Evolutionary conservation across 2,329 filamentous ascomycete genomes (phyloP).

Genomic region (Penicillium digitatum): DNA sequence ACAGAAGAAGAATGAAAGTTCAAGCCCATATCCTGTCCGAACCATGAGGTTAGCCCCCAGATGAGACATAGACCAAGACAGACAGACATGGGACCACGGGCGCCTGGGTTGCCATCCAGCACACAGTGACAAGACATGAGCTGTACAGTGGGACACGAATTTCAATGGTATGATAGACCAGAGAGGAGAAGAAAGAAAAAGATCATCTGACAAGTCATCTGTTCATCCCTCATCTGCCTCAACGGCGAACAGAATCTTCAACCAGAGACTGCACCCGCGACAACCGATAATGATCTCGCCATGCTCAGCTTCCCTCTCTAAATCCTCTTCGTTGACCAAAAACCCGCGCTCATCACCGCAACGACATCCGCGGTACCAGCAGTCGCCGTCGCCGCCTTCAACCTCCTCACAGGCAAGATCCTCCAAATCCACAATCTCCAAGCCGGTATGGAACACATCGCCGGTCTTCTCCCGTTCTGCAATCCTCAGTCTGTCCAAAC

Average conservation of each 20-base stretch:
- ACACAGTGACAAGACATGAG: background rate
- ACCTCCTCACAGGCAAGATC: slow-evolving; percentile 47
- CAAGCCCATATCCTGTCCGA: too few species aligned
- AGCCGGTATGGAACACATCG: slow-evolving; percentile 47
- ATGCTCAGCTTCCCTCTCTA: slow-evolving; percentile 49
- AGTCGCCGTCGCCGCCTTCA: slow-evolving; percentile 35
- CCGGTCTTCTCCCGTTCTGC: slow-evolving; percentile 27
- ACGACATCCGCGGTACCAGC: slow-evolving; percentile 55
- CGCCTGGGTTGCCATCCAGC: background rate
- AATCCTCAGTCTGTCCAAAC: slow-evolving; percentile 31
- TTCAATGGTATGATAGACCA: background rate
- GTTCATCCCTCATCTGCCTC: slow-evolving; percentile 30
- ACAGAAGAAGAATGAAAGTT: background rate
- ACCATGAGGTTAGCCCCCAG: background rate
- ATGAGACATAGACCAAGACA: background rate
- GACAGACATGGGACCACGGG: background rate
- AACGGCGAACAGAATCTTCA: slow-evolving; percentile 56
- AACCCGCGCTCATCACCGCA: slow-evolving; percentile 59
- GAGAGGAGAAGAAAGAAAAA: background rate
- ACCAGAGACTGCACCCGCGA: slow-evolving; percentile 60
- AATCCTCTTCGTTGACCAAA: slow-evolving; percentile 51
- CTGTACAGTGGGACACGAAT: background rate
- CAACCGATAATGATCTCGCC: slow-evolving; percentile 59
- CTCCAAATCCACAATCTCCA: slow-evolving; percentile 57
- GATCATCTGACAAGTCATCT: background rate